Percentiles rank a stretch among this genome's conserved stretches.
Evolutionary conservation across 768 basidiomycete genomes (phyloP).

Genomic region (Rhodotorula paludigena): DNA sequence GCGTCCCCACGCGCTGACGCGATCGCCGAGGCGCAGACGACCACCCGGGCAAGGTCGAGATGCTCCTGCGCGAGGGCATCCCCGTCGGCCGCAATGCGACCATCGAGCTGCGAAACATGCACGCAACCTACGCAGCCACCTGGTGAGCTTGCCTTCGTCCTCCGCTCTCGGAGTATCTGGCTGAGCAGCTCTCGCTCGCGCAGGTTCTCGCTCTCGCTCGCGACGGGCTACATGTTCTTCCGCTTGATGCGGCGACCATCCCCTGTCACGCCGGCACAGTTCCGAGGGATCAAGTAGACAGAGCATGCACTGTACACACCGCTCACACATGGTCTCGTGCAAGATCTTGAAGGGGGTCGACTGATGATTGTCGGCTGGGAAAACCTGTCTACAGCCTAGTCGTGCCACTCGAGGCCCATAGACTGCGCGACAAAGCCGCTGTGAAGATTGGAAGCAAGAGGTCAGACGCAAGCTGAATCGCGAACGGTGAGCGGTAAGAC

Average conservation of each 20-base stretch:
- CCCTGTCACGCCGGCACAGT: conserved; percentile 2
- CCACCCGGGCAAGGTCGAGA: conserved; percentile 66
- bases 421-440: conserved; percentile 35
- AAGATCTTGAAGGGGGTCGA: not conserved
- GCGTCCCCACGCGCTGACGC: not conserved
- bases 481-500: not conserved
- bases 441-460: not conserved
- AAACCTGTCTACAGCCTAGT: not conserved
- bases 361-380: no score
- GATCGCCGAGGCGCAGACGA: conserved; percentile 54
- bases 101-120: conserved; percentile 85
- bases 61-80: conserved; percentile 61
- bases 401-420: conserved; percentile 37
- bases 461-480: not conserved
- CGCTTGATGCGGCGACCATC: conserved; percentile 23
- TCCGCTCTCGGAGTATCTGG: not conserved
- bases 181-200: conserved; percentile 64
- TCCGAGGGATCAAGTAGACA: conserved; percentile 15
- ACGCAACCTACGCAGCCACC: conserved; percentile 88
- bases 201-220: conserved; percentile 83
- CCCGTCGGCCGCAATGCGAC: conserved; percentile 78
- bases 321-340: no score
- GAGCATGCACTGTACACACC: no score
- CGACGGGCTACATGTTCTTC: conserved; percentile 75
- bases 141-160: conserved; percentile 56